Percentiles rank a stretch among this genome's conserved stretches.
Conservation (phyloP, 1,139 yeast species). For the Geotrichum klebahnii region DNA sequence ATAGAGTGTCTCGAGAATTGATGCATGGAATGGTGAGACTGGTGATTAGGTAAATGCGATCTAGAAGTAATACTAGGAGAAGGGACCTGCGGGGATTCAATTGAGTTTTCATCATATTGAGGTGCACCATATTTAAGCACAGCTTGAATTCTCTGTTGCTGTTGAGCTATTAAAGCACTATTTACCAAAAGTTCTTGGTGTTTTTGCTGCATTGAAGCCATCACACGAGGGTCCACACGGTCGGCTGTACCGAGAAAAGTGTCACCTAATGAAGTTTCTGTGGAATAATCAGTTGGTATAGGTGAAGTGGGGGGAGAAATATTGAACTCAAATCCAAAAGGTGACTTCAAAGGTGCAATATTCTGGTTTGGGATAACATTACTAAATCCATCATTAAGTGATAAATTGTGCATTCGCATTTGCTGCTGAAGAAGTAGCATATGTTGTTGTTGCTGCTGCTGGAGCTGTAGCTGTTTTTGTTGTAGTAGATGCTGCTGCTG, state of each 20-base stretch:
- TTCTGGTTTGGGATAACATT: too few species aligned
- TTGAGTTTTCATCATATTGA: background rate
- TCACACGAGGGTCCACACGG: slow-evolving; percentile 15
- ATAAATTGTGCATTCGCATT: slow-evolving; percentile 5
- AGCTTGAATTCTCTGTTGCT: slow-evolving; percentile 38
- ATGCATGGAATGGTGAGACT: slow-evolving; percentile 2
- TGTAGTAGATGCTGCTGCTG: background rate
- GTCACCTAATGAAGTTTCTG: background rate
- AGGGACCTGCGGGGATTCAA: slow-evolving; percentile 13
- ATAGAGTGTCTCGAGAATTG: slow-evolving; percentile 8
- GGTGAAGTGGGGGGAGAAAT: slow-evolving; percentile 19
- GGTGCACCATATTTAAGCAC: slow-evolving; percentile 13
- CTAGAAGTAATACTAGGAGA: slow-evolving; percentile 16
- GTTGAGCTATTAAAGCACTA: slow-evolving; percentile 36
- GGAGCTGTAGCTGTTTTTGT: slow-evolving; percentile 3
- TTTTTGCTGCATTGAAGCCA: slow-evolving; percentile 39
- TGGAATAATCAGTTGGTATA: slow-evolving; percentile 9
- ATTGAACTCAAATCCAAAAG: slow-evolving; percentile 6
- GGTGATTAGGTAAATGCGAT: slow-evolving; percentile 11
- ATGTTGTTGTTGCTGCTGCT: slow-evolving; percentile 10
- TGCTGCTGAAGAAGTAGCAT: slow-evolving; percentile 11
- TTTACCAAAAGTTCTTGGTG: slow-evolving; percentile 41
- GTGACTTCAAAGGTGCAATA: slow-evolving; percentile 10
- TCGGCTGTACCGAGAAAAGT: slow-evolving; percentile 3
- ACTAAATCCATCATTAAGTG: slow-evolving; percentile 1